Evolutionary conservation across 2,329 filamentous ascomycete genomes (phyloP).

Genomic region (Talaromyces sp.): DNA sequence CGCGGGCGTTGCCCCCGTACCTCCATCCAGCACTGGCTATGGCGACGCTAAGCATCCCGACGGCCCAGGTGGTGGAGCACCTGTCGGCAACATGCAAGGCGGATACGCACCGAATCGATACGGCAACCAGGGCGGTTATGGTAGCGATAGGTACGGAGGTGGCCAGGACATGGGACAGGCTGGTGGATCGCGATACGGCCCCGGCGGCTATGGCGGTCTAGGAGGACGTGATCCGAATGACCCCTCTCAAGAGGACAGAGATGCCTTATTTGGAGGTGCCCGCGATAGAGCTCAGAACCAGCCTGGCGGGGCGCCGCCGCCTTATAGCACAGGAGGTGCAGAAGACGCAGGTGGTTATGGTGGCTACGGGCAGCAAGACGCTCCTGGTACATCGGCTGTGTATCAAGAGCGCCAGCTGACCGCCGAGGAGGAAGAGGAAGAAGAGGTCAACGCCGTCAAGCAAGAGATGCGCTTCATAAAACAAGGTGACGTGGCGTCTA

Average conservation of each 20-base stretch:
- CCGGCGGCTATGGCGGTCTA: conserved; percentile 53
- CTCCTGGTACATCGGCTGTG: conserved; percentile 24
- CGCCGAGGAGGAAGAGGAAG: conserved; percentile 71
- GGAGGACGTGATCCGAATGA: conserved; percentile 47
- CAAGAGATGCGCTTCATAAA: conserved; percentile 71
- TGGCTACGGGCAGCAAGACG: conserved; percentile 21
- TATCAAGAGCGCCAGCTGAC: conserved; percentile 73
- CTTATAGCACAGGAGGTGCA: conserved; percentile 29
- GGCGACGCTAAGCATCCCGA: conserved; percentile 15
- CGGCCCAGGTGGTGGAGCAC: conserved; percentile 13
- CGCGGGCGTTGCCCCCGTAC: conserved; percentile 33
- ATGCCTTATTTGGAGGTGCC: conserved; percentile 56
- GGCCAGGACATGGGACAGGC: conserved; percentile 50
- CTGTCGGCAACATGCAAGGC: conserved; percentile 18
- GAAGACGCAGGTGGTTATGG: conserved; percentile 21
- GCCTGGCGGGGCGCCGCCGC: conserved; percentile 27
- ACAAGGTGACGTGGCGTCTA: conserved; percentile 68
- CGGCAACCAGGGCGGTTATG: conserved; percentile 30
- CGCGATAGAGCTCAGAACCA: conserved; percentile 45
- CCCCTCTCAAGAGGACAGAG: conserved; percentile 49
- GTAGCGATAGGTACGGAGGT: conserved; percentile 38
- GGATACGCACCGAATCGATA: conserved; percentile 28
- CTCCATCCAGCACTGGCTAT: conserved; percentile 25
- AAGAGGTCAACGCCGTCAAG: conserved; percentile 67
- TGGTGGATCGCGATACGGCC: conserved; percentile 41